Base-by-base conservation (phyloP, 495 filamentous ascomycete genomes). In the Trichocladium uniseriatum region DNA sequence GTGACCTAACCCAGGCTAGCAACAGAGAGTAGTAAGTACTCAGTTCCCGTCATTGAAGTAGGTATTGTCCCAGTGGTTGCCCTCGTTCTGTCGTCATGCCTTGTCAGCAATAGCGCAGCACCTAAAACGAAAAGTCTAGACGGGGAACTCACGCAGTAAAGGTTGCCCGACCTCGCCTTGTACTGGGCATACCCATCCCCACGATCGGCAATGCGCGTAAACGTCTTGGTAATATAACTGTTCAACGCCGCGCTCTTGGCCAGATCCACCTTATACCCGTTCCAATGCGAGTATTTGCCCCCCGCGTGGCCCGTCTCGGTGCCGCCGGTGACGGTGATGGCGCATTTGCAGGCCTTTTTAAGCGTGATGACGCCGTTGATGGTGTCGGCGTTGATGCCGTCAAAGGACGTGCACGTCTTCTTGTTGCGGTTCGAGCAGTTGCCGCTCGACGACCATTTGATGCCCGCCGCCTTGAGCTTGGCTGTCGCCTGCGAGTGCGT, bases 211-310 rank as follows among this genome's bases (percentile, higher is more conserved):
- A 55, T 55, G 27, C 48, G 32, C 3, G 42, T 46, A 22, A 55
- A 55, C 13, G 48, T 24, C 19, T 38, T 51, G 16, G 53, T 55
- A 20, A 55, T 24, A 28, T 55, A 55, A 13, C 36, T 45, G 43
- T 55, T 52, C 10, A 55, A 37, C n/a, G 32, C 53, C 2, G 48
- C 31, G 28, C 31, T 52, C 48, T 52, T 55, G 43, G 34, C 27
- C 27, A 55, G 32, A 15, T 55, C 53, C 16, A 55, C 43, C 53
- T 55, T 55, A 29, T 55, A 55, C 0, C 53, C 53, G 27, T 55
- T 55, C 24, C 28, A 39, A 20, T 55, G 53, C n/a, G 40, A 45
- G 19, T 55, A 55, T 4, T 42, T 55, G 13, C 53, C 53, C 31
- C 53, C 45, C 7, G 53, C 53, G n/a, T 55, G 53, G 13, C 53